Conservation (phyloP, 805 yeast species). For the Cyberlindnera samutprakarnensis region DNA sequence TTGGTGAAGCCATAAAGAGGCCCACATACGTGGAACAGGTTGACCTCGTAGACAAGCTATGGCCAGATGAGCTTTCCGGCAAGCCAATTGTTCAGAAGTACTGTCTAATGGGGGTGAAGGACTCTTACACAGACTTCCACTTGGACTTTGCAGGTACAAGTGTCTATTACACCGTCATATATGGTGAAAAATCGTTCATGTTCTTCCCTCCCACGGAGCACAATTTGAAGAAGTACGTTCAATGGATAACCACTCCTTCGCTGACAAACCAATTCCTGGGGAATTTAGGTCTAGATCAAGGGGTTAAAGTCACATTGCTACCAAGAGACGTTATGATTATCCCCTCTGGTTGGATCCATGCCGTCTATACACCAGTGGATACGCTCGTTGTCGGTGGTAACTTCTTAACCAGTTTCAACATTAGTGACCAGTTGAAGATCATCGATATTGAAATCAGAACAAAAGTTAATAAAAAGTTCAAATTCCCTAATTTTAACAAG, state of each 20-base stretch:
- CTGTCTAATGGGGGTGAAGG: conserved; percentile 76
- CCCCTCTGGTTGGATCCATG: conserved; percentile 92
- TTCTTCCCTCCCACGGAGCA: conserved; percentile 69
- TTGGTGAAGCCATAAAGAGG: conserved; percentile 41
- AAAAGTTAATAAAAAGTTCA: conserved; percentile 65
- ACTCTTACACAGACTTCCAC: conserved; percentile 85
- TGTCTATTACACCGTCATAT: conserved; percentile 75
- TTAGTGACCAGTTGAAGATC: conserved; percentile 50
- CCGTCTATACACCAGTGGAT: conserved; percentile 78
- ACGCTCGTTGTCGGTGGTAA: conserved; percentile 86
- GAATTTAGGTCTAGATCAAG: conserved; percentile 36
- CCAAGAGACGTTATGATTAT: conserved; percentile 73
- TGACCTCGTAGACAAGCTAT: conserved; percentile 65
- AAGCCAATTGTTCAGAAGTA: conserved; percentile 66
- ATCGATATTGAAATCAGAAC: conserved; percentile 58
- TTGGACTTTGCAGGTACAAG: conserved; percentile 90
- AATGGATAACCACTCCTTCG: conserved; percentile 64
- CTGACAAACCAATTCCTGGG: conserved; percentile 64
- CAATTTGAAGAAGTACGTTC: conserved; percentile 53
- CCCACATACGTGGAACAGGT: conserved; percentile 59
- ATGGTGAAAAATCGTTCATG: conserved; percentile 69
- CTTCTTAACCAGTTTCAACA: conserved; percentile 58
- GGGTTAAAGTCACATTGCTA: conserved; percentile 44
- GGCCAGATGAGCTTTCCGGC: conserved; percentile 32
- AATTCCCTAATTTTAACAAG: conserved; percentile 69